Base-by-base conservation (phyloP, 1,284 basidiomycete species). In the Farysia itapuensis region DNA sequence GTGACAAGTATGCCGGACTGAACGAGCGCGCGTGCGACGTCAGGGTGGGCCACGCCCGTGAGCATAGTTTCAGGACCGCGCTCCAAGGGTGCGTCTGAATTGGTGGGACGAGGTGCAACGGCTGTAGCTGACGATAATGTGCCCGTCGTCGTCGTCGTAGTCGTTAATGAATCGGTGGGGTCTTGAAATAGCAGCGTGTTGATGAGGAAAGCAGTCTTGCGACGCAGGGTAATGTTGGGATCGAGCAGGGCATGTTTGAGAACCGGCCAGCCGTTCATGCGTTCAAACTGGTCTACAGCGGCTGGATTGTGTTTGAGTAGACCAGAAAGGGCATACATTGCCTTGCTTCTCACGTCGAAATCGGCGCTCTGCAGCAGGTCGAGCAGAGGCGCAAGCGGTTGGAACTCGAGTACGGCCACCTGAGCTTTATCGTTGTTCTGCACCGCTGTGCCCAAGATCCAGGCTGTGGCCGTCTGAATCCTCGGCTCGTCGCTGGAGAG, bases 361-460 rank as follows among this genome's bases (percentile, higher is more conserved):
- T 31, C 32, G 84, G 13, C 87, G 82, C 6, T 84, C 82, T 40
- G 82, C 76, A 21, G 79, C 77, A 46, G 30, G 82, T 81, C 52
- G 73, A 49, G 45, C 41, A 57, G 52, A 74, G 37, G 81, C 1
- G 79, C 80, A 22, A 92, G 81, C 68, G 86, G 84, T 7, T 82
- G 80, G 78, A 78, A 9, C 26, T 29, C 33, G 70, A 95, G 89
- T 1, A 86, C 84, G 37, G 84, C 82, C 19, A 61, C 50, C 72
- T 97, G 94, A 0, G 91, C 91, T 41, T 87, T 83, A 4, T 90
- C 88, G 68, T 97, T 98, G 77, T 98, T 97, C 77, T 97, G 93
- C 2, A 94, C 79, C 0, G 94, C 92, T 0, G 94, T 97, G 4
- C 94, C 94, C 15, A 89, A 82, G 7, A 96, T 86, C 94, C 94